Conservation (phyloP, 331 rosid species). For the Arachis monticola region DNA sequence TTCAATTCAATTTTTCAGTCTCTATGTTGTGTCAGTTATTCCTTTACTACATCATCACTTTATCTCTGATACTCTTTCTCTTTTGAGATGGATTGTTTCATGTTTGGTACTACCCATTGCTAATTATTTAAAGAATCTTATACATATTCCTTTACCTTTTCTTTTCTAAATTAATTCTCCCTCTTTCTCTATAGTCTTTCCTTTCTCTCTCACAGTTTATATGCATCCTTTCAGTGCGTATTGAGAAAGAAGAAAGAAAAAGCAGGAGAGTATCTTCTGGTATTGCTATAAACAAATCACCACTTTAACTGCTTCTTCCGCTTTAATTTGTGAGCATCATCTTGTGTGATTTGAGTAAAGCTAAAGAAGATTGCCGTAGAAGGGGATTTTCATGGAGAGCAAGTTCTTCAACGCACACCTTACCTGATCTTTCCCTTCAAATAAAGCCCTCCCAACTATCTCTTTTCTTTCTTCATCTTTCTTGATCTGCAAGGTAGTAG, state of each 20-base stretch:
- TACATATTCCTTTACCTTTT: not conserved
- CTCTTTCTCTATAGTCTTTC: not conserved
- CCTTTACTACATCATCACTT: constrained; percentile 9
- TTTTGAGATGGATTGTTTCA: constrained; percentile 28
- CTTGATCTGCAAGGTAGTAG: constrained; percentile 29
- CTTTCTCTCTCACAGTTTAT: not conserved
- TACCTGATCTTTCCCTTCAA: constrained; percentile 89
- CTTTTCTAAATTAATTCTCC: not conserved
- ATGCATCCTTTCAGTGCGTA: constrained; percentile 3
- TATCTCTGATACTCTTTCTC: not conserved
- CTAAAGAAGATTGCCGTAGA: constrained; percentile 84
- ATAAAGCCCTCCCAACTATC: constrained; percentile 74
- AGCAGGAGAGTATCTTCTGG: too few relatives aligned
- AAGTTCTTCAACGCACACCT: constrained; percentile 49
- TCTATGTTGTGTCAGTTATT: not conserved
- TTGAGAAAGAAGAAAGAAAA: not conserved
- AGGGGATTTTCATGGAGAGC: constrained; percentile 80
- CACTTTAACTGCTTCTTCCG: too few relatives aligned
- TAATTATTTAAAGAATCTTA: too few relatives aligned
- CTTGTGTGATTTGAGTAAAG: constrained; percentile 34
- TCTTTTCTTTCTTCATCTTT: constrained; percentile 48
- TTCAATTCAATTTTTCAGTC: too few relatives aligned
- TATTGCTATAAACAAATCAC: too few relatives aligned
- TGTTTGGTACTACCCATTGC: not conserved
- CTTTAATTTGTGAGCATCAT: not conserved